Conservation (phyloP, 192 early-diverging fungal genomes). For the Backusella psychrophila region DNA sequence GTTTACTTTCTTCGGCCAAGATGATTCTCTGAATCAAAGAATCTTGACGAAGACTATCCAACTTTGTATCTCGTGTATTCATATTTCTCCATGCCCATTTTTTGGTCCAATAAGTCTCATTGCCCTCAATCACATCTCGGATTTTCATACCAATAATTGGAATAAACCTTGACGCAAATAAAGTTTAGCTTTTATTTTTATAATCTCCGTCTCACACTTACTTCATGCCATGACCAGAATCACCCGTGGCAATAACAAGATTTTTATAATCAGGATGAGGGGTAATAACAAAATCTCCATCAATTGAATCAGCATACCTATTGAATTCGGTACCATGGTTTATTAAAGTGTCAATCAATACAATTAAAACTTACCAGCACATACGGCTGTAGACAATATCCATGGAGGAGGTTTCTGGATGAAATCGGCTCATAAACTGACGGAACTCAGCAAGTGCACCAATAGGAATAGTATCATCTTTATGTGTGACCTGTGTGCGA, state of each 20-base stretch:
- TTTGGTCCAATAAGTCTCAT: not conserved
- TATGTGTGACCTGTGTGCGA: constrained; percentile 23
- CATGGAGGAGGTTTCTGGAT: constrained; percentile 35
- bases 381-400: constrained; percentile 37
- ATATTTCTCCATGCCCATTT: constrained; percentile 6
- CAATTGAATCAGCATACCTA: constrained; percentile 49
- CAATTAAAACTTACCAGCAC: constrained; percentile 35
- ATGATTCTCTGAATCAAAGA: not conserved
- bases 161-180: constrained; percentile 29
- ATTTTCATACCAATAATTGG: constrained; percentile 45
- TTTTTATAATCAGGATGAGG: constrained; percentile 33
- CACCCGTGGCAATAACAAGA: constrained; percentile 49
- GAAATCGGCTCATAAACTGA: constrained; percentile 29
- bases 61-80: not conserved
- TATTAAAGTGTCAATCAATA: not conserved
- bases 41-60: constrained; percentile 11
- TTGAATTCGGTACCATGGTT: not conserved
- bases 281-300: constrained; percentile 51
- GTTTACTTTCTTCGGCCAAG: not conserved
- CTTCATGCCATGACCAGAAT: constrained; percentile 57
- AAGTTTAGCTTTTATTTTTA: not conserved
- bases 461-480: constrained; percentile 35
- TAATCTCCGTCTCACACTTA: not conserved
- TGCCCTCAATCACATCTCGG: constrained; percentile 43
- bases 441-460: constrained; percentile 33